Base-by-base conservation (phyloP, 306 rosid species). In the Trifolium dubium region DNA sequence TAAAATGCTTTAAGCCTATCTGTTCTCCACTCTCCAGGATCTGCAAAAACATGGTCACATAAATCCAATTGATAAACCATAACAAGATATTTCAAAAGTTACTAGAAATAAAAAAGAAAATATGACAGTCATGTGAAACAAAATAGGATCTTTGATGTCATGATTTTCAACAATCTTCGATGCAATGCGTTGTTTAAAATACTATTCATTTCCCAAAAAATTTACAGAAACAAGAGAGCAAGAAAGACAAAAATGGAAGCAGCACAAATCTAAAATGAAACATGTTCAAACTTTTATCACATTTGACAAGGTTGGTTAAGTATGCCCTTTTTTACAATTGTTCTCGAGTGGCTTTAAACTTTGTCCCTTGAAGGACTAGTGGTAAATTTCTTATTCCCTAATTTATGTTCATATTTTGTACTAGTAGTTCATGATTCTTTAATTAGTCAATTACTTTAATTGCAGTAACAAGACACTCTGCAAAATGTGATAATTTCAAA, bases 1-100 rank as follows among this genome's bases (percentile, higher is more conserved):
- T 89, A 84, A 94, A 94, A 81, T 94, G 97, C 82, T 89, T 86
- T 79, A 94, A 80, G 58, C 90, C 95, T 40, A 94, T 90, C 77
- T 77, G 82, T 35, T 91, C 97, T 69, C 96, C 97, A 32, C 87
- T 77, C 4, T 85, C 89, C 47, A 89, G 67, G 80, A 89, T 91
- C 98, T 94, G 90, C 83, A 79, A 74, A 68, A 82, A 69, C 73
- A 80, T 35, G 28, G 53, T 65, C 65, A 59, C 72, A 63, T 81
- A 46, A 86, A 23, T 23, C 79, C 62, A 81, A 63, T 39, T 60
- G 14, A 50, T 39, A 67, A 47, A 62, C 58, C 30, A 74, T 53
- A 28, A 13, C 30, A 8, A 3, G 18, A 65, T 55, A 44, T 74
- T 43, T 50, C 68, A 28, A 59, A 72, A 77, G 64, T 34, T 11